A percentile compares a stretch with the other conserved stretches of the same genome.
Evolutionary conservation across 805 yeast genomes (phyloP).

Genomic region (Wickerhamiella shivajii): DNA sequence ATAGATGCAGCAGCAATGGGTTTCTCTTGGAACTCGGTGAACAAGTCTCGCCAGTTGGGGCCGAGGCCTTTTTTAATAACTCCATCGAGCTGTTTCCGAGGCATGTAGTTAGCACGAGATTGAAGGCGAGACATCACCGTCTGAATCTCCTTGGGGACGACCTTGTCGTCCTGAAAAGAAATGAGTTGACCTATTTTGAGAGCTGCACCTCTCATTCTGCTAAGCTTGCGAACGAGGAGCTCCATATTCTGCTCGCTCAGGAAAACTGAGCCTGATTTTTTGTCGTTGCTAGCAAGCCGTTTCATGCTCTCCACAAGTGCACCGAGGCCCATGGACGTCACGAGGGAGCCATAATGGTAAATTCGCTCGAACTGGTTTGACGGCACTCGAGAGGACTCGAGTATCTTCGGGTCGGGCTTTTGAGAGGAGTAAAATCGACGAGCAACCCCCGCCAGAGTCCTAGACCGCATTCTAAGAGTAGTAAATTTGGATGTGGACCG

Average conservation of each 20-base stretch:
- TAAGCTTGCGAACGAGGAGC: slow-evolving; percentile 70
- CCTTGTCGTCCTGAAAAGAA: slow-evolving; percentile 81
- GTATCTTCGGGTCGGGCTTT: slow-evolving; percentile 23
- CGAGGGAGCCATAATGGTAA: slow-evolving; percentile 84
- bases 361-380: slow-evolving; percentile 73
- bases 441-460: too few species aligned
- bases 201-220: slow-evolving; percentile 98
- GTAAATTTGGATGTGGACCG: neutral
- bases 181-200: slow-evolving; percentile 92
- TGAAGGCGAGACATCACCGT: slow-evolving; percentile 71
- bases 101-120: slow-evolving; percentile 94
- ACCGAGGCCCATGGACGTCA: slow-evolving; percentile 80
- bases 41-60: slow-evolving; percentile 54
- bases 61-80: slow-evolving; percentile 68
- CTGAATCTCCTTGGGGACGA: slow-evolving; percentile 75
- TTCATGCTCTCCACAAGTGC: slow-evolving; percentile 66
- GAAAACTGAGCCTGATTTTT: slow-evolving; percentile 37
- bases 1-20: slow-evolving; percentile 97
- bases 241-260: slow-evolving; percentile 76
- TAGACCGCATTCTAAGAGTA: neutral
- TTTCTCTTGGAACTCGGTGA: slow-evolving; percentile 61
- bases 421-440: neutral
- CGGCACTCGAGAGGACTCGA: slow-evolving; percentile 65
- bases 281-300: slow-evolving; percentile 29
- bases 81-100: slow-evolving; percentile 69